Conservation (phyloP, 2,329 filamentous ascomycete species). For the Helotiales sp. region DNA sequence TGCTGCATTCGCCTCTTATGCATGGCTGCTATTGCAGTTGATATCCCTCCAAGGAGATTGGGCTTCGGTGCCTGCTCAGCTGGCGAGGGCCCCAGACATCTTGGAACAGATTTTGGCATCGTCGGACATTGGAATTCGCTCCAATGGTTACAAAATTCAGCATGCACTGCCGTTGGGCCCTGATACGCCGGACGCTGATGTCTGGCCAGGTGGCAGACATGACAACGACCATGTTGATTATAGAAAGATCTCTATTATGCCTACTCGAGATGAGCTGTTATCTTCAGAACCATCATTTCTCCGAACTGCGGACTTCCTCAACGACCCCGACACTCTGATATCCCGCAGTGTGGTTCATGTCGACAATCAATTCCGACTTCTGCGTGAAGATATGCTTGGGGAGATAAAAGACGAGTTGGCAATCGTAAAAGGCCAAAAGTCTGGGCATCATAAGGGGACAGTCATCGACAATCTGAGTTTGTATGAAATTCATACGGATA, state of each 20-base stretch:
- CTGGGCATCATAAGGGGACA: constrained; percentile 40
- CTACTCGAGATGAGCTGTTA: constrained; percentile 64
- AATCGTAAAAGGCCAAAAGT: constrained; percentile 48
- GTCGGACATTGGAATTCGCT: constrained; percentile 31
- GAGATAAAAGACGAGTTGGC: constrained; percentile 64
- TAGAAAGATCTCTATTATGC: constrained; percentile 60
- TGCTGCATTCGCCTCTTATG: constrained; percentile 36
- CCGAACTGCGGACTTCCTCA: constrained; percentile 50
- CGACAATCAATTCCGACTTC: constrained; percentile 71
- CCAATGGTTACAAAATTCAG: constrained; percentile 43
- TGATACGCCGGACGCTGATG: constrained; percentile 14
- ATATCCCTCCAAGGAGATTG: constrained; percentile 37
- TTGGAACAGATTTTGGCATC: constrained; percentile 25
- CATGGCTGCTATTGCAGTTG: constrained; percentile 46
- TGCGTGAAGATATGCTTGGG: constrained; percentile 69
- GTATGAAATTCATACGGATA: constrained; percentile 32
- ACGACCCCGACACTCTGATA: constrained; percentile 35
- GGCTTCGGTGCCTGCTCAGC: constrained; percentile 26
- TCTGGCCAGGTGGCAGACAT: constrained; percentile 63
- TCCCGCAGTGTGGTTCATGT: constrained; percentile 52
- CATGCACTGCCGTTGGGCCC: constrained; percentile 34
- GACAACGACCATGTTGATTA: constrained; percentile 70
- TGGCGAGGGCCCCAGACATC: constrained; percentile 33
- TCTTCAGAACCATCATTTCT: constrained; percentile 56
- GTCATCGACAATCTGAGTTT: constrained; percentile 43